Evolutionary conservation across 2,329 filamentous ascomycete genomes (phyloP).

Genomic region (Fusarium mundagurra): DNA sequence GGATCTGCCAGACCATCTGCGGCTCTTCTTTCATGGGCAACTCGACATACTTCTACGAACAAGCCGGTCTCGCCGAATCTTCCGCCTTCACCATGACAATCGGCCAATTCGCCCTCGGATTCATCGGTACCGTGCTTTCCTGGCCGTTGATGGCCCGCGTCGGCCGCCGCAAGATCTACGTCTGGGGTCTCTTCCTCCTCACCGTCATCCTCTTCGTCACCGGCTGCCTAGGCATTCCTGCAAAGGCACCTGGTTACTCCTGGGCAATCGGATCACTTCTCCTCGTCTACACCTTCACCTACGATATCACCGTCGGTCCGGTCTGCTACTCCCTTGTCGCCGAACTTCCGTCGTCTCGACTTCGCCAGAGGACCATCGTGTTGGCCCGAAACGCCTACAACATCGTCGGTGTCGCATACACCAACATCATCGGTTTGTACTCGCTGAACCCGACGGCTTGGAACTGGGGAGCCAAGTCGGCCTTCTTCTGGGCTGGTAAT

Average conservation of each 20-base stretch:
- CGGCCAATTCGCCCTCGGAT: not conserved
- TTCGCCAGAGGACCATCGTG: not conserved
- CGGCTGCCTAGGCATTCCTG: not conserved
- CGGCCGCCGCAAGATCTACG: not conserved
- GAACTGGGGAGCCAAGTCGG: not conserved
- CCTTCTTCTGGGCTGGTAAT: not conserved
- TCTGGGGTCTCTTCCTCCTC: not conserved
- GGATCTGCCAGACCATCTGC: not conserved
- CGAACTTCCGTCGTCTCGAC: not conserved
- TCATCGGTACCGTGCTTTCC: not conserved
- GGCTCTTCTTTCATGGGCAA: not conserved
- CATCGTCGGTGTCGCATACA: not conserved
- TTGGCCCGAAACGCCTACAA: not conserved
- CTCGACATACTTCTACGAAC: not conserved
- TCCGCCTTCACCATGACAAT: not conserved
- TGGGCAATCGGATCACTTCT: not conserved
- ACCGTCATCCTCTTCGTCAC: not conserved
- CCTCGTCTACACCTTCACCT: not conserved
- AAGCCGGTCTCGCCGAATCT: not conserved
- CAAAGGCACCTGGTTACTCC: not conserved
- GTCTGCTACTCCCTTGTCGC: not conserved
- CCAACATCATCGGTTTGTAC: not conserved
- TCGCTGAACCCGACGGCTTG: not conserved
- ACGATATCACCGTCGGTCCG: not conserved
- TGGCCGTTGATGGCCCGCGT: not conserved